Conservation (phyloP, 2,329 filamentous ascomycete species). For the Aspergillus neotritici region DNA sequence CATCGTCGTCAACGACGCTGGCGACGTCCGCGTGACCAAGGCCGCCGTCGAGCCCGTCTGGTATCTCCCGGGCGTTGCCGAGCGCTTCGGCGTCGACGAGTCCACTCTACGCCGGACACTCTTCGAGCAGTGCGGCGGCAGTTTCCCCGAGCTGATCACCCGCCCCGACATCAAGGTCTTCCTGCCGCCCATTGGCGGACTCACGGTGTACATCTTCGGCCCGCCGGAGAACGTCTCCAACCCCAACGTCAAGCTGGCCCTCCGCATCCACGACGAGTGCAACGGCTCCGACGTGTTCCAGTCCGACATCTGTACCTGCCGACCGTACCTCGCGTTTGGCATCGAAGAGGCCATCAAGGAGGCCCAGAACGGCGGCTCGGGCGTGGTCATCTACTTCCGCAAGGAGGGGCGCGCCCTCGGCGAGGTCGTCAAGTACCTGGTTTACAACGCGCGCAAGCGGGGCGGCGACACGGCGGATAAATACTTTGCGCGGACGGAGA, state of each 20-base stretch:
- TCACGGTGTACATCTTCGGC: conserved; percentile 95
- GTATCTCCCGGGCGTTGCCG: conserved; percentile 80
- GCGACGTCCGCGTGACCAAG: conserved; percentile 86
- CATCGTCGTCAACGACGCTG: conserved; percentile 71
- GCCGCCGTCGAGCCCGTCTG: conserved; percentile 88
- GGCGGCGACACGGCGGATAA: conserved; percentile 23
- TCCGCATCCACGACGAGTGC: conserved; percentile 79
- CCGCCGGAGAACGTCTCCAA: conserved; percentile 89
- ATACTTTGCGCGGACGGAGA: conserved; percentile 93
- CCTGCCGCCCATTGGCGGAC: conserved; percentile 81
- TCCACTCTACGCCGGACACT: conserved; percentile 72
- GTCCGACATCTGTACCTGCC: conserved; percentile 89
- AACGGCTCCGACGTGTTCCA: conserved; percentile 94
- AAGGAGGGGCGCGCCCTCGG: conserved; percentile 89
- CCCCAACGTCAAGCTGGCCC: conserved; percentile 67
- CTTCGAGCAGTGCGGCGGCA: conserved; percentile 89
- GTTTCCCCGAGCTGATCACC: conserved; percentile 90
- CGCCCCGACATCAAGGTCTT: conserved; percentile 89
- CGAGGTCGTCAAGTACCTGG: conserved; percentile 80
- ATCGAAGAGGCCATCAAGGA: conserved; percentile 97
- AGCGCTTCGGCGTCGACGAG: conserved; percentile 84
- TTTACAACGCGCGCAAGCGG: conserved; percentile 47
- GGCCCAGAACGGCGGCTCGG: conserved; percentile 81
- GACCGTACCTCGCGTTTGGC: conserved; percentile 85
- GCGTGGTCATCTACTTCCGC: conserved; percentile 93